Base-by-base conservation (phyloP, 306 rosid species). In the Acacia acuminata region DNA sequence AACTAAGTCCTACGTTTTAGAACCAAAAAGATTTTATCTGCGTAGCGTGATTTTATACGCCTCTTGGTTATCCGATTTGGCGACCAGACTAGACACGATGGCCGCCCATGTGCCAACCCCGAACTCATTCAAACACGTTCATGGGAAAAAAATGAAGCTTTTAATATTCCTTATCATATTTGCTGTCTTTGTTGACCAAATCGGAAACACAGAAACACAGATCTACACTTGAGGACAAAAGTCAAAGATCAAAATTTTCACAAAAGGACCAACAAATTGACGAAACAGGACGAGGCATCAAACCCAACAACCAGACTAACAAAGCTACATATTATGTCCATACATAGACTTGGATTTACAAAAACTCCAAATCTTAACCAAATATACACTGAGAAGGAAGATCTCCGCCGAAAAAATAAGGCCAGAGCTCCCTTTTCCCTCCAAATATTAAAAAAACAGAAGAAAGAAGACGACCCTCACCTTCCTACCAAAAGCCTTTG, bases 281-380 rank as follows among this genome's bases (percentile, higher is more conserved):
- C 53, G 19, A 40, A 16, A 73, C 9, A 50, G 20, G 64, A 51
- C 44, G 20, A 30, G 68, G 73, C 70, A 44, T 6, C 66, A 79
- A 65, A 75, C 79, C 72, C 53, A 72, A 45, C 71, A 56, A 78
- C 45, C 38, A 25, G 25, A 65, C 58, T 17, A 56, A 71, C 84
- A 84, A 43, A 43, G 72, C 80, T 74, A 82, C 9, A 82, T 74
- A 69, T 77, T 63, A 74, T 73, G 85, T 79, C 82, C 81, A 78
- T 65, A 34, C 79, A 78, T 50, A 34, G 90, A 91, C 82, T 79
- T 80, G 89, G 83, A 85, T 88, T 82, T 82, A 88, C 88, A 89
- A 83, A 80, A 80, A 87, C 87, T 78, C 92, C 87, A 81, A 85
- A 88, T 88, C 84, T 80, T 82, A 71, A 71, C 69, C 73, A 77